phyloP scores from a whole-genome alignment of 441 rosid species.

The Gossypium davidsonii region DNA sequence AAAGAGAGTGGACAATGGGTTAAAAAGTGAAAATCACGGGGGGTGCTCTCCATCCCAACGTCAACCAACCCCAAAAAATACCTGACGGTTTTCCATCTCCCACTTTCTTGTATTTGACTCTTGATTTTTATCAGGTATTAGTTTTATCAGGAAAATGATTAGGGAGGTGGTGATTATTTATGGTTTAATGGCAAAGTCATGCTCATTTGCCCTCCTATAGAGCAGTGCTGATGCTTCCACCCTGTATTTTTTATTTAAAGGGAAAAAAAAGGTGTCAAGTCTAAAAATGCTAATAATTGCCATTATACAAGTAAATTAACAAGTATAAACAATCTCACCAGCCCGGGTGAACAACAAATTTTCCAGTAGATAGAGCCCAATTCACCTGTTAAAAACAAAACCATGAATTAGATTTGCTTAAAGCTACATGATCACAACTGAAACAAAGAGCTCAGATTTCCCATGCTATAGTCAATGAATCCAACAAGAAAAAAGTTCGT shows the following conservation, averaged over 20 bases:
- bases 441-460: neutral
- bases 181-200: constrained; percentile 73
- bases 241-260: constrained; percentile 39
- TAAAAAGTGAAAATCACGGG: neutral
- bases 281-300: neutral
- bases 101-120: constrained; percentile 6
- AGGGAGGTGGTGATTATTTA: constrained; percentile 27
- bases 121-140: constrained; percentile 26
- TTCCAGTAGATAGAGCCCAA: constrained; percentile 75
- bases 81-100: constrained; percentile 17
- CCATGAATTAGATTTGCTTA: neutral
- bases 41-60: neutral
- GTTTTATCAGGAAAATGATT: constrained; percentile 20
- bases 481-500: neutral
- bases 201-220: constrained; percentile 87
- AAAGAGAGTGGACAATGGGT: neutral
- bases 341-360: constrained; percentile 88
- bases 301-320: neutral
- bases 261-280: constrained; percentile 10
- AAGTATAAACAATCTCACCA: constrained; percentile 52
- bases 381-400: constrained; percentile 64
- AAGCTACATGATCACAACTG: neutral
- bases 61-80: constrained; percentile 14
- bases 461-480: neutral
- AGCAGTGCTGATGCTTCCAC: constrained; percentile 98